A percentile compares a stretch with the other conserved stretches of the same genome.
Evolutionary conservation across 768 basidiomycete species (phyloP).

Genomic region (Boletellus sp.): DNA sequence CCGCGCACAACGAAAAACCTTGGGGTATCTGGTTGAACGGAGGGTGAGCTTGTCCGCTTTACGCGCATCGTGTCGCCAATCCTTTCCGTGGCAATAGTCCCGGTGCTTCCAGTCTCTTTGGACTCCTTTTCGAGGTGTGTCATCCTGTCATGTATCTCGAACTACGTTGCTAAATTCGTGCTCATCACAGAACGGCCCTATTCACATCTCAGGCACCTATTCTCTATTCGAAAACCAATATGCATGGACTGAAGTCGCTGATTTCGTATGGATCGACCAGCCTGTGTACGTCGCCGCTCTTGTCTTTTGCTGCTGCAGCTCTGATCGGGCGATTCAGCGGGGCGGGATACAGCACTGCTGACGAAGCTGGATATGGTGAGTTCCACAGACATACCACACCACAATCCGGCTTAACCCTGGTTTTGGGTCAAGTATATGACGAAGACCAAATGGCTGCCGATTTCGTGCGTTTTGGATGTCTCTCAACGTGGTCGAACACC

Average conservation of each 20-base stretch:
- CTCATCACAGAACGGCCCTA: slow-evolving; percentile 61
- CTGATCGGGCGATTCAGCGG: slow-evolving; percentile 38
- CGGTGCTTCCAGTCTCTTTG: slow-evolving; percentile 66
- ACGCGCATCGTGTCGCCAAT: background rate
- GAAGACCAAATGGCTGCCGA: slow-evolving; percentile 64
- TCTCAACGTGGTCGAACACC: background rate
- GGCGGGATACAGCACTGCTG: slow-evolving; percentile 61
- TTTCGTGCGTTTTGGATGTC: slow-evolving; percentile 34
- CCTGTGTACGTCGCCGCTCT: slow-evolving; percentile 45
- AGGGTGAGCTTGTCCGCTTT: slow-evolving; percentile 40
- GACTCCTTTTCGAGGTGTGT: slow-evolving; percentile 61
- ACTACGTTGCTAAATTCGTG: background rate
- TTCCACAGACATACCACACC: background rate
- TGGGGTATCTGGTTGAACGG: slow-evolving; percentile 78
- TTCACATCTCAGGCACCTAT: slow-evolving; percentile 52
- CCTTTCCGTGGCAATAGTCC: slow-evolving; percentile 38
- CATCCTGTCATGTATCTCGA: background rate
- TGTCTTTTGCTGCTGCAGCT: background rate
- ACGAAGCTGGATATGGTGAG: slow-evolving; percentile 57
- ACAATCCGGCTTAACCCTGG: background rate
- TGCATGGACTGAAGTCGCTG: slow-evolving; percentile 58
- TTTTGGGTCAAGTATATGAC: slow-evolving; percentile 40
- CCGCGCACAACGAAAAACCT: slow-evolving; percentile 42
- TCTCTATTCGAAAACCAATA: slow-evolving; percentile 47
- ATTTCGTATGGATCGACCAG: slow-evolving; percentile 73